A percentile compares a stretch with the other conserved stretches of the same genome.
Conservation (phyloP, 495 filamentous ascomycete genomes). For the Neurospora sp. region DNA sequence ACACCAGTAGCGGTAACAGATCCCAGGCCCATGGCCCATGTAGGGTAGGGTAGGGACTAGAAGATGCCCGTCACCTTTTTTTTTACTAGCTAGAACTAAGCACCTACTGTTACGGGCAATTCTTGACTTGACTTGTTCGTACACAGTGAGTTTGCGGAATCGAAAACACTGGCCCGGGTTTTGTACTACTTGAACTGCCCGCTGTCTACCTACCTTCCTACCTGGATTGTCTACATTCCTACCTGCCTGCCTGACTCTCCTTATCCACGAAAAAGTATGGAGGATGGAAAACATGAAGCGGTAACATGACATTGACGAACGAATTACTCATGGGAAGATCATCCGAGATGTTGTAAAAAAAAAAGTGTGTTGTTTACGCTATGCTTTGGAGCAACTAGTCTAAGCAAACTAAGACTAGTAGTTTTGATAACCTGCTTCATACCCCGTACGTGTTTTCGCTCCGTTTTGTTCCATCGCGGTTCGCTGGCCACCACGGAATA, state of each 20-base stretch:
- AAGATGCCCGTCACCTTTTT: background rate
- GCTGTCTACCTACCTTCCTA: background rate
- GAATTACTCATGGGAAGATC: background rate
- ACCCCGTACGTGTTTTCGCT: background rate
- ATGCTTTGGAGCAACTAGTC: background rate
- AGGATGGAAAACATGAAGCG: background rate
- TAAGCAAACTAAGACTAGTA: background rate
- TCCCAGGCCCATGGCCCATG: background rate
- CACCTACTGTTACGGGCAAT: background rate
- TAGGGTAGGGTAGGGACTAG: background rate
- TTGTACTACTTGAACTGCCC: background rate
- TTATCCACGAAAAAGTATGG: background rate
- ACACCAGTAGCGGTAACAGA: background rate
- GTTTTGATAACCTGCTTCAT: background rate
- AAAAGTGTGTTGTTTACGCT: background rate
- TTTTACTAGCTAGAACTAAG: background rate
- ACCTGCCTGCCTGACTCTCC: background rate
- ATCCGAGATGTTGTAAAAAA: background rate
- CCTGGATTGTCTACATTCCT: background rate
- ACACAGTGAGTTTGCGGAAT: background rate
- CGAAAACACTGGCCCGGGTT: background rate
- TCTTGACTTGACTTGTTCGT: background rate
- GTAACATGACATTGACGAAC: background rate
- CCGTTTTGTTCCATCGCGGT: background rate
- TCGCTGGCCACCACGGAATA: background rate